Conservation (phyloP, 2,329 filamentous ascomycete genomes). For the Penicillium sp. region DNA sequence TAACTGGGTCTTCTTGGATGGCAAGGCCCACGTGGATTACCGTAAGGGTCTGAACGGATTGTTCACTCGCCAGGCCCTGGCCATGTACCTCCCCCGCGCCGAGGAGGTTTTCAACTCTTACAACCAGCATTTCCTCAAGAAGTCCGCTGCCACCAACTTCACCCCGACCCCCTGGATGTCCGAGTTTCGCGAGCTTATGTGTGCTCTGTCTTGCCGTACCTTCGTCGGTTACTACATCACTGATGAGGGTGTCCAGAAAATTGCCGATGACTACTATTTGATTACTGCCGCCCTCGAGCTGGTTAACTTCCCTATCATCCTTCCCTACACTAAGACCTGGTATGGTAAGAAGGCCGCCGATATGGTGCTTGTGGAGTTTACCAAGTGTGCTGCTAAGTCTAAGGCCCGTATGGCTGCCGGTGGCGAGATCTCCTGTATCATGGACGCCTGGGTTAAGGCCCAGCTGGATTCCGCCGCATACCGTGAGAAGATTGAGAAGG, state of each 20-base stretch:
- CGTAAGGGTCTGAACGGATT: constrained; percentile 93
- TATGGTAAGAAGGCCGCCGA: constrained; percentile 95
- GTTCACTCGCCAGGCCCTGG: constrained; percentile 87
- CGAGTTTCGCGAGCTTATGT: constrained; percentile 91
- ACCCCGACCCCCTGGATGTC: constrained; percentile 85
- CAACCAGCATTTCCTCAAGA: constrained; percentile 72
- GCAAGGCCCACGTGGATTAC: constrained; percentile 92
- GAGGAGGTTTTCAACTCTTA: constrained; percentile 88
- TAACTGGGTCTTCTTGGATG: constrained; percentile 98
- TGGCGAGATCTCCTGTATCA: constrained; percentile 83
- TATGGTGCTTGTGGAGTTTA: constrained; percentile 85
- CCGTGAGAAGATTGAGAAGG: constrained; percentile 72
- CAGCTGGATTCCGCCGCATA: constrained; percentile 85
- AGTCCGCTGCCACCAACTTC: constrained; percentile 69
- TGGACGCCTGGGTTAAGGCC: constrained; percentile 88
- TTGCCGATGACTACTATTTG: constrained; percentile 93
- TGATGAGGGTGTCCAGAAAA: constrained; percentile 85
- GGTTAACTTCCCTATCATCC: constrained; percentile 96
- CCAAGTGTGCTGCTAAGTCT: constrained; percentile 88
- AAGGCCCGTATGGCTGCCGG: constrained; percentile 89
- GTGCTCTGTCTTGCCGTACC: constrained; percentile 90
- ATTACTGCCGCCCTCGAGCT: constrained; percentile 94
- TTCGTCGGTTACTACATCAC: constrained; percentile 96
- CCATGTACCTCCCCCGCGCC: constrained; percentile 84
- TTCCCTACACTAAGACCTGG: constrained; percentile 94